These are phyloP conservation scores for Cucurbita moschata DNA, from an alignment of 306 rosid genomes.

Conservation along the genomic window DNA sequence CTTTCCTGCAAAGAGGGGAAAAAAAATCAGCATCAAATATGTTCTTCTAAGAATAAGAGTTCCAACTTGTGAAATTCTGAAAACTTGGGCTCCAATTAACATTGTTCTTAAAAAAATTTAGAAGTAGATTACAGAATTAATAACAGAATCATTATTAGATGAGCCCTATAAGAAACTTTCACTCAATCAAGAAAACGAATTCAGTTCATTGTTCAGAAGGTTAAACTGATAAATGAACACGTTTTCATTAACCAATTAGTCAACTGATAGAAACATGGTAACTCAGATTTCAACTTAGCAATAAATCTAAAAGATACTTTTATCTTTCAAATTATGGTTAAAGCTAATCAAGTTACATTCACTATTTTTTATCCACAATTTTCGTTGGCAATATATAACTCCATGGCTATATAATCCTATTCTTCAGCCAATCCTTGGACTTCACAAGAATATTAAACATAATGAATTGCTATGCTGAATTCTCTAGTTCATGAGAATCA, in stretches of 20 bases:
- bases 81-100: not conserved
- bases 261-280: not conserved
- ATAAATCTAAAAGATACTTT: not conserved
- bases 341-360: not conserved
- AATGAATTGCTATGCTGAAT: not conserved
- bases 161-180: not conserved
- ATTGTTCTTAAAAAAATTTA: not conserved
- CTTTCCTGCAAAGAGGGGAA: slow-evolving; percentile 54
- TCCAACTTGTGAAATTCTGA: not conserved
- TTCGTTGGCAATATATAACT: not conserved
- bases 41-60: not conserved
- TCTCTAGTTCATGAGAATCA: slow-evolving; percentile 1
- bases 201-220: not conserved
- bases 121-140: not conserved
- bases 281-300: not conserved
- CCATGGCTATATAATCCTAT: not conserved
- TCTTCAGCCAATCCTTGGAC: not conserved
- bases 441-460: not conserved
- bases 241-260: not conserved
- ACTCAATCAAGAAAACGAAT: not conserved
- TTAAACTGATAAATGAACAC: not conserved
- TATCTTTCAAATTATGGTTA: not conserved
- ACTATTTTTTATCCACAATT: not conserved
- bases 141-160: not conserved
- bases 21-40: not conserved